These are phyloP conservation scores for Rhizoclosmatium globosum DNA, from an alignment of 192 early-diverging fungal genomes.

Conservation along the genomic window DNA sequence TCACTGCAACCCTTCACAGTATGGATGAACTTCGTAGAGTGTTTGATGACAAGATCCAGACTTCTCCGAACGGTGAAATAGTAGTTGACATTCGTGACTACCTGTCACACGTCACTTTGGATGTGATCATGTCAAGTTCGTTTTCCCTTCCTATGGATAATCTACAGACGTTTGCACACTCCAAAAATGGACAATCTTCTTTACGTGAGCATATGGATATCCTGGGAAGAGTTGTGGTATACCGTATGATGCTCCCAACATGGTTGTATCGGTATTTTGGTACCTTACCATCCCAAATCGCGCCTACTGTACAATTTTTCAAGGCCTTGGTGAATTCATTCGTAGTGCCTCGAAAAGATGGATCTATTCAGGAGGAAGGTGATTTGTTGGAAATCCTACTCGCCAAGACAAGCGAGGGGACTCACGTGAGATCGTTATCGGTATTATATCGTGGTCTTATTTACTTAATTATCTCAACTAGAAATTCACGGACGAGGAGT, in stretches of 20 bases:
- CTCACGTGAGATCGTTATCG: neutral
- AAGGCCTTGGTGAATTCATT: neutral
- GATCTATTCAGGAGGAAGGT: neutral
- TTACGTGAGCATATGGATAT: conserved; percentile 2
- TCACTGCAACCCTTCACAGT: conserved; percentile 2
- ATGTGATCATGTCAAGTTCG: conserved; percentile 2
- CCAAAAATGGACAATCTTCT: neutral
- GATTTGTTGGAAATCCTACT: neutral
- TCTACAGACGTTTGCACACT: neutral
- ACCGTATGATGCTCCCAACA: neutral
- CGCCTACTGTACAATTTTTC: neutral
- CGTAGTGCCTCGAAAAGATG: neutral
- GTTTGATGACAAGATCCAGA: conserved; percentile 10
- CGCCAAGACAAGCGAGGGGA: neutral
- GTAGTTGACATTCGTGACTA: conserved; percentile 13
- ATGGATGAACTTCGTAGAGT: conserved; percentile 13
- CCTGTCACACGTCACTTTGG: conserved; percentile 2
- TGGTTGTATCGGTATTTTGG: neutral
- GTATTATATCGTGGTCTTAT: neutral
- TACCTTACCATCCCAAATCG: neutral
- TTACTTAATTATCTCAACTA: neutral
- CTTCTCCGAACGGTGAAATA: neutral
- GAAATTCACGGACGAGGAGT: conserved; percentile 38
- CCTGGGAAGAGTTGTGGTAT: neutral
- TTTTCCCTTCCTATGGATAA: conserved; percentile 15